Evolutionary conservation across 768 basidiomycete genomes (phyloP).

Genomic region (Tulasnella calospora): DNA sequence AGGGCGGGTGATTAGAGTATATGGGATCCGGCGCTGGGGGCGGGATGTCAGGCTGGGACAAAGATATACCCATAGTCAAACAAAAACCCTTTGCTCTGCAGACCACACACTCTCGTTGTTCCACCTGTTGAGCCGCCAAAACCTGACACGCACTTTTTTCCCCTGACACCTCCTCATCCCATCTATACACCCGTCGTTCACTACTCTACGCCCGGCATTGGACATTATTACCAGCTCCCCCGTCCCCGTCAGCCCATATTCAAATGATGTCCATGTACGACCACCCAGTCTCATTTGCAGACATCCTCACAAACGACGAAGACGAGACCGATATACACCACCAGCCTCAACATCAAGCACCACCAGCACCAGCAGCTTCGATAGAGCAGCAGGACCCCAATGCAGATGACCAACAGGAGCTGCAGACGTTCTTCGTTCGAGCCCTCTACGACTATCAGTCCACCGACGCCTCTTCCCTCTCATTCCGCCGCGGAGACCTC

Average conservation of each 20-base stretch:
- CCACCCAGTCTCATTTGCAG: slow-evolving; percentile 16
- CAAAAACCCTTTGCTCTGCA: slow-evolving; percentile 8
- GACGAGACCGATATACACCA: neutral
- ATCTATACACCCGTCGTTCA: neutral
- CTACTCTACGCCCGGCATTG: neutral
- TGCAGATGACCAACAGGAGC: slow-evolving; percentile 18
- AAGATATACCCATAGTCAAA: neutral
- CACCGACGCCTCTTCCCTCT: slow-evolving; percentile 82
- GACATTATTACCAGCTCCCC: neutral
- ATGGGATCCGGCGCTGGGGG: neutral
- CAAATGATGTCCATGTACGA: slow-evolving; percentile 15
- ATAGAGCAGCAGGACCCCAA: neutral
- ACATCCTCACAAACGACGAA: slow-evolving; percentile 19
- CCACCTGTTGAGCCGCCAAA: neutral
- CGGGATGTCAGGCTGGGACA: neutral
- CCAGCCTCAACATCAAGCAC: neutral
- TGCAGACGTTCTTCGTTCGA: slow-evolving; percentile 72
- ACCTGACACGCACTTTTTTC: neutral
- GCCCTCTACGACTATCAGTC: slow-evolving; percentile 89
- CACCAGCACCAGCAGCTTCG: neutral
- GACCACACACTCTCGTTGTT: neutral
- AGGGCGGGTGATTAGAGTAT: neutral
- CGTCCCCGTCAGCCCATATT: neutral
- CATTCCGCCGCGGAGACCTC: slow-evolving; percentile 79
- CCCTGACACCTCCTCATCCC: neutral